Evolutionary conservation across 306 rosid species (phyloP).

Genomic region (Styphnolobium japonicum): DNA sequence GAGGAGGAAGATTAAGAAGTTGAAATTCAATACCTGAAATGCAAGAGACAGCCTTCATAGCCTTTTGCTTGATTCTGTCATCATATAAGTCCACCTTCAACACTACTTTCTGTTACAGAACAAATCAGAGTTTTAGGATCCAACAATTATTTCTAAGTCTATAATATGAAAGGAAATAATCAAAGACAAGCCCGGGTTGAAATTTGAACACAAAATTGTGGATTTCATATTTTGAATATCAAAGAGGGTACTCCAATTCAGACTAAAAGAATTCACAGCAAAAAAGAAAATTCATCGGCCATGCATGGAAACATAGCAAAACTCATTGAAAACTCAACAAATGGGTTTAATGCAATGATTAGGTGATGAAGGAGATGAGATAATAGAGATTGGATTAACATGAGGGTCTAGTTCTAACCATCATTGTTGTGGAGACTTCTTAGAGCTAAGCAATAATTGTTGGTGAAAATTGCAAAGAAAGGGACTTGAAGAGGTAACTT

Average conservation of each 20-base stretch:
- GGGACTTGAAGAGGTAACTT: background rate
- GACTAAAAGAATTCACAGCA: background rate
- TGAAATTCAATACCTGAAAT: constrained; percentile 37
- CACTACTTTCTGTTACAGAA: constrained; percentile 49
- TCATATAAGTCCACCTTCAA: constrained; percentile 42
- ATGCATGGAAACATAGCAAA: background rate
- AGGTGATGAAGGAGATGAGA: background rate
- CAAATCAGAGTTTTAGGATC: background rate
- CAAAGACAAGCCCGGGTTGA: background rate
- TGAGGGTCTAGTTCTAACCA: constrained; percentile 21
- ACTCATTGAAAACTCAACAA: background rate
- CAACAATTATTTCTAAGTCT: background rate
- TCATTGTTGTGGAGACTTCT: constrained; percentile 10
- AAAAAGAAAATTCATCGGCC: background rate
- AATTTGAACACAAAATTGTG: background rate
- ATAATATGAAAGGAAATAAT: background rate
- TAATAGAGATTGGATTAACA: background rate
- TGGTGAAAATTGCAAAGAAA: background rate
- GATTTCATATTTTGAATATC: background rate
- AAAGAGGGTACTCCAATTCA: background rate
- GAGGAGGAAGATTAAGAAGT: background rate
- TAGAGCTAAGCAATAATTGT: background rate
- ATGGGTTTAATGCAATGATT: background rate
- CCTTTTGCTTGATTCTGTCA: constrained; percentile 45
- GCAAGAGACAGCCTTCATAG: constrained; percentile 55